Conservation (phyloP, 345 rosid species). For the Brassica nigra region DNA sequence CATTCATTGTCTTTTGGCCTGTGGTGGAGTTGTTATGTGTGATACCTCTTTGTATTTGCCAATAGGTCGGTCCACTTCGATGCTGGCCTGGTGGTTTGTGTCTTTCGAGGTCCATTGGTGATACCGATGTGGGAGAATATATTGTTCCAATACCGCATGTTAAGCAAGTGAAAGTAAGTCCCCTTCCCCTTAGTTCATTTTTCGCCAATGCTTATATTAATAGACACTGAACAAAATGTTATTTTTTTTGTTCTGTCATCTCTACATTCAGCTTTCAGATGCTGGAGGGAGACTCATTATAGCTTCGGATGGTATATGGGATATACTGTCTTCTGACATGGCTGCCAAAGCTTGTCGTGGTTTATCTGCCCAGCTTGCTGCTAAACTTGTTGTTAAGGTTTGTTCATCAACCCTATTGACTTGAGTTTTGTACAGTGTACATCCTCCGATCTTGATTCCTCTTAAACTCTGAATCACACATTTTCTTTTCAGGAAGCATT, state of each 20-base stretch:
- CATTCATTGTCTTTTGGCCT: constrained; percentile 5
- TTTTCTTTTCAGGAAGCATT: constrained; percentile 69
- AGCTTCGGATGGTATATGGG: constrained; percentile 99
- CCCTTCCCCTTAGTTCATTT: constrained; percentile 17
- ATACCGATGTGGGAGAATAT: constrained; percentile 97
- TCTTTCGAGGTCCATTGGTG: constrained; percentile 98
- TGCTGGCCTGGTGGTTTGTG: constrained; percentile 99
- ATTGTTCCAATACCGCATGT: constrained; percentile 98
- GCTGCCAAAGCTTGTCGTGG: constrained; percentile 98
- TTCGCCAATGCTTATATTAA: background rate
- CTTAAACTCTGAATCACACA: constrained; percentile 14
- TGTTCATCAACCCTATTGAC: constrained; percentile 17
- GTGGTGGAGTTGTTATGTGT: background rate
- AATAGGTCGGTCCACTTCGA: constrained; percentile 95
- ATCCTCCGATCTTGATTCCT: background rate
- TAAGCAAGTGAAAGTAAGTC: constrained; percentile 93
- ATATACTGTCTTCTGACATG: constrained; percentile 83
- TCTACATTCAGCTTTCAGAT: constrained; percentile 64
- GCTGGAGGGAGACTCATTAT: constrained; percentile 97
- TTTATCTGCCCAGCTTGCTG: constrained; percentile 95
- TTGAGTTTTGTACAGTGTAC: background rate
- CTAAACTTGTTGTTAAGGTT: constrained; percentile 97
- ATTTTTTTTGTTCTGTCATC: background rate
- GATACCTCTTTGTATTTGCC: constrained; percentile 2
- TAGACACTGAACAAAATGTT: constrained; percentile 3